Base-by-base conservation (phyloP, 2,329 filamentous ascomycete genomes). In the Cryphonectria radicalis region DNA sequence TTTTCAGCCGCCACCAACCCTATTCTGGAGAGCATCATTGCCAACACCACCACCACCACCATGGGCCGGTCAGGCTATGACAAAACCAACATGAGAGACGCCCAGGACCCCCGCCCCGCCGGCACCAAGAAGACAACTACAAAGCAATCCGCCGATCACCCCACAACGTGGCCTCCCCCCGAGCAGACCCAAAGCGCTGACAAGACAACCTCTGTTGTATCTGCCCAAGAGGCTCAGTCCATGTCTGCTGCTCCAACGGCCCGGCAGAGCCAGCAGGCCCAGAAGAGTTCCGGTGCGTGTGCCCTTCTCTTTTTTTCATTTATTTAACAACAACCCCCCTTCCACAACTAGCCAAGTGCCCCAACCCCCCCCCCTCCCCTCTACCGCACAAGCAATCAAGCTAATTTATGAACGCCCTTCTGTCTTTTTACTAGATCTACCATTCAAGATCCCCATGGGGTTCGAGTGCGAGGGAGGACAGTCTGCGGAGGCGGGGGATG, bases 61-160 rank as follows among this genome's bases (percentile, higher is more conserved):
- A 72, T 72, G 71, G 60, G 65, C 25, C 71, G 71, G 3, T 68
- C 63, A 8, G 71, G 71, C 6, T 72, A 72, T 22, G 71, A 72
- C 62, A 70, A 62, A 22, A 70, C 71, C 28, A 66, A 68, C 17
- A 72, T 72, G 68, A 57, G 25, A 37, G 35, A 62, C 35, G 65
- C 71, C 1, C 35, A 37, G 17, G 63, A 66, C 25, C 62, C 62
- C 7, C 65, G 71, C 22, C 46, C 62, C 7, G 68, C 68, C 40
- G 60, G 17, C 22, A n/a, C 50, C 13, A 46, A 60, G 19, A n/a
- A 5, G n/a, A 19, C 3, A 19, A 32, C 32, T 32, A 32, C n/a
- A 19, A 22, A n/a, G 46, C 22, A 22, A 11, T 10, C 46, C 8
- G 7, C 46, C 22, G 17, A n/a, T 8, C 46, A n/a, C 17, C 46